Evolutionary conservation across 345 rosid species (phyloP).

Genomic region (Citrus maxima): DNA sequence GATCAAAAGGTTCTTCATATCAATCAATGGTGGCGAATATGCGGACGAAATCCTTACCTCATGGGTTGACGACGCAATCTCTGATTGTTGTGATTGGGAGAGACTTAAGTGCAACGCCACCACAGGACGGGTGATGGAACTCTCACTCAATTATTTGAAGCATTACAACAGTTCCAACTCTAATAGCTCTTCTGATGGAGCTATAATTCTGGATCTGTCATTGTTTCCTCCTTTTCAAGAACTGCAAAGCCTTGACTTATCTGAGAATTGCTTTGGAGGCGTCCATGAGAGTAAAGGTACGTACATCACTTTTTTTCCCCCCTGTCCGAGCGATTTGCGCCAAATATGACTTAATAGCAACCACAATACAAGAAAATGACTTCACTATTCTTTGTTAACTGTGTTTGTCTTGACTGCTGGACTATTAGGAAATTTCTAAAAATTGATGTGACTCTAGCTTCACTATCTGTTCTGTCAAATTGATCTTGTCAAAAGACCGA

Average conservation of each 20-base stretch:
- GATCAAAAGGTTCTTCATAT: conserved; percentile 11
- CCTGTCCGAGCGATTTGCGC: too few relatives aligned
- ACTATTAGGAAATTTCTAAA: too few relatives aligned
- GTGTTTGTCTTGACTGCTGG: too few relatives aligned
- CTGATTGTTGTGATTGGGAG: conserved; percentile 9
- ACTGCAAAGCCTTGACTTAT: neutral
- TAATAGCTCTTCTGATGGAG: too few relatives aligned
- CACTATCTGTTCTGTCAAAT: too few relatives aligned
- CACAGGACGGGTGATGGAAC: neutral
- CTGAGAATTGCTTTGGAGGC: neutral
- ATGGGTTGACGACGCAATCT: conserved; percentile 10
- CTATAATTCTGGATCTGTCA: neutral
- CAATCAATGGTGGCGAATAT: neutral
- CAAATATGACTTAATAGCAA: too few relatives aligned
- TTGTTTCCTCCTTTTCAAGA: conserved; percentile 13
- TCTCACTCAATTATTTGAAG: neutral
- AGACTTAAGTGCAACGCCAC: conserved; percentile 9
- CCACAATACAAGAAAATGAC: too few relatives aligned
- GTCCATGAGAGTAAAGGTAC: neutral
- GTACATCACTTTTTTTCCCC: too few relatives aligned
- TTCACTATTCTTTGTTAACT: too few relatives aligned
- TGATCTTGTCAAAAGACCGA: too few relatives aligned
- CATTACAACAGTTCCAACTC: too few relatives aligned
- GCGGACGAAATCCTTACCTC: neutral
- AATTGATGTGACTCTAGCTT: too few relatives aligned